phyloP scores from a whole-genome alignment of 2,329 filamentous ascomycete species.

The Cladobotryum protrusum region DNA sequence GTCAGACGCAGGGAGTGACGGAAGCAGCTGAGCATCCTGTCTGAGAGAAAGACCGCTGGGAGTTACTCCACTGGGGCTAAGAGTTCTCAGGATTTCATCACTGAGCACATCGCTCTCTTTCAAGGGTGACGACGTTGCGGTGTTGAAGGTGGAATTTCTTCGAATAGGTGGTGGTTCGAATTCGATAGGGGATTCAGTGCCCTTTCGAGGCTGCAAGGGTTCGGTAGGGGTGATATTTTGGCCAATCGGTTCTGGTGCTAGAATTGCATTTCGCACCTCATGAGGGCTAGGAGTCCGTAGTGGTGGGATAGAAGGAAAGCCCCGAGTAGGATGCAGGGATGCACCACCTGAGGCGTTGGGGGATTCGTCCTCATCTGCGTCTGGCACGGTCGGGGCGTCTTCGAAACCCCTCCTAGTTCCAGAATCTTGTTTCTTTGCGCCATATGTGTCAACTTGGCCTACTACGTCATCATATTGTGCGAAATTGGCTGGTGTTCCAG shows the following conservation, averaged over 20 bases:
- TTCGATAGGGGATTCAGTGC: slow-evolving; percentile 27
- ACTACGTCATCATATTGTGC: too few species aligned
- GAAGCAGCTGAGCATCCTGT: slow-evolving; percentile 12
- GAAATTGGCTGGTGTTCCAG: too few species aligned
- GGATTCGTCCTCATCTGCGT: slow-evolving; percentile 1
- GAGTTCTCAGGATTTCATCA: slow-evolving; percentile 67
- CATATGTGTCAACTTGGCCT: too few species aligned
- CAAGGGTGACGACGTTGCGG: slow-evolving; percentile 43
- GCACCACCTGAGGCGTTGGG: slow-evolving; percentile 1
- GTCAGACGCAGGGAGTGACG: slow-evolving; percentile 9
- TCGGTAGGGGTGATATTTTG: slow-evolving; percentile 36
- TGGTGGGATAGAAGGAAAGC: slow-evolving; percentile 24
- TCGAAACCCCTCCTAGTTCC: background rate
- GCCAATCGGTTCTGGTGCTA: slow-evolving; percentile 8
- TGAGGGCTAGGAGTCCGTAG: slow-evolving; percentile 29
- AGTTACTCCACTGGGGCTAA: slow-evolving; percentile 44
- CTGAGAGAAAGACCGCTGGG: slow-evolving; percentile 13
- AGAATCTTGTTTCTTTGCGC: background rate
- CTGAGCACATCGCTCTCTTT: slow-evolving; percentile 66
- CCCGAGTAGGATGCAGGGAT: slow-evolving; percentile 12
- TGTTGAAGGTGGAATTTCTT: slow-evolving; percentile 41
- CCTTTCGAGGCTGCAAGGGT: slow-evolving; percentile 38
- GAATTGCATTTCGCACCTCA: background rate
- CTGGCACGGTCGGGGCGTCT: background rate
- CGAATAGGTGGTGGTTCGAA: slow-evolving; percentile 32